Evolutionary conservation across 148 eudicot species (phyloP), one percentile per base, ranked within the genome.

Genomic region (Silene latifolia): DNA sequence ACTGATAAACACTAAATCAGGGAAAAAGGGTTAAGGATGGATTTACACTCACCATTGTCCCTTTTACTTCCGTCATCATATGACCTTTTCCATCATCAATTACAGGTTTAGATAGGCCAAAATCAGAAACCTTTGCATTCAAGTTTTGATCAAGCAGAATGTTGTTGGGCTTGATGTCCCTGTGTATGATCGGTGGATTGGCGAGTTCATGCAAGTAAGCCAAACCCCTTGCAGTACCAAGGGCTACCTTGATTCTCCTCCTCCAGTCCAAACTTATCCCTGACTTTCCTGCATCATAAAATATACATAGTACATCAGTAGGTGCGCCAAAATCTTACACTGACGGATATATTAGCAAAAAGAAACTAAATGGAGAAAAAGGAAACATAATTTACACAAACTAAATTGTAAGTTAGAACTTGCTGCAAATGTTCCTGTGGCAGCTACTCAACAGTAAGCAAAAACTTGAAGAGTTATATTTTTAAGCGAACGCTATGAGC

Each of bases 1-100:
- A 32, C 35, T 2, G 35, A 32, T 32, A 4, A 32, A 32, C 35
- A 32, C 29, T 32, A 32, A 1, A 32, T 32, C 35, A 32, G 35
- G 35, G 5, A 32, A 32, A 32, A 32, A 32, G 0, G 3, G 35
- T 32, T 32, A 1, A 2, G n/a, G n/a, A 32, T 47, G 58, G 53
- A 19, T 60, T 11, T 12, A 35, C 17, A 64, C 86, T 79, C 54
- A 93, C 98, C 89, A 93, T 73, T 35, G 98, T 93, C 60, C 98
- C 98, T 80, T 93, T 93, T 19, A 93, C 95, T 83, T 91, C 90
- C n/a, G n/a, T n/a, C n/a, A n/a, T n/a, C n/a, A n/a, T n/a, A n/a
- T n/a, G n/a, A n/a, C n/a, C n/a, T n/a, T n/a, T n/a, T n/a, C n/a
- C n/a, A n/a, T n/a, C n/a, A n/a, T n/a, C n/a, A n/a, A n/a, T n/a